A percentile compares a stretch with the other conserved stretches of the same genome.
phyloP scores from a whole-genome alignment of 495 filamentous ascomycete genomes.

The Aspergillus coremiiformis region DNA sequence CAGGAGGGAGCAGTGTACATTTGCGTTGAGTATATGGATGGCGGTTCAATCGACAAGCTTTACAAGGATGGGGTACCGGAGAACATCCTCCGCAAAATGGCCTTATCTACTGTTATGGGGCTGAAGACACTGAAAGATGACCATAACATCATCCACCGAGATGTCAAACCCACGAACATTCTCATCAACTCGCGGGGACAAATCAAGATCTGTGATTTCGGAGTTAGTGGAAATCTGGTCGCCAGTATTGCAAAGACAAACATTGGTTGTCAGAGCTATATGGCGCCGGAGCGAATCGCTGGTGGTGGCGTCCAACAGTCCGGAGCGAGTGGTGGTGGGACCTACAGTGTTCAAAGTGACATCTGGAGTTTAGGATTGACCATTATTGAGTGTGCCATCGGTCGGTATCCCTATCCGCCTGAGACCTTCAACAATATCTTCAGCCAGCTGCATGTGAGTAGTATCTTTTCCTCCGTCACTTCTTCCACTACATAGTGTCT shows the following conservation, averaged over 20 bases:
- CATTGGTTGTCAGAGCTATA: conserved; percentile 98
- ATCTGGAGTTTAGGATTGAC: conserved; percentile 95
- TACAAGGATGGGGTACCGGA: conserved; percentile 94
- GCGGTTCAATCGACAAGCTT: conserved; percentile 94
- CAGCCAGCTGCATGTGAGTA: conserved; percentile 89
- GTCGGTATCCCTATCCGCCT: conserved; percentile 91
- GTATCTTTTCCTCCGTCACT: conserved; percentile 3
- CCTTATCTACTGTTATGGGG: conserved; percentile 83
- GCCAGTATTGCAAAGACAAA: conserved; percentile 98
- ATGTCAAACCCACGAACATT: conserved; percentile 98
- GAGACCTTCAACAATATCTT: conserved; percentile 99
- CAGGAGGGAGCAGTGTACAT: conserved; percentile 99
- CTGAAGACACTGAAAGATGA: conserved; percentile 93
- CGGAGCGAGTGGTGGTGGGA: conserved; percentile 64
- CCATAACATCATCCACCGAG: conserved; percentile 98
- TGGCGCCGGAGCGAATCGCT: conserved; percentile 94
- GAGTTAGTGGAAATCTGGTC: conserved; percentile 92
- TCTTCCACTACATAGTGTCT: not conserved
- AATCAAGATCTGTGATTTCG: conserved; percentile 98
- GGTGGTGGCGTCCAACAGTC: conserved; percentile 75
- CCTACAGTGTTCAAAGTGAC: conserved; percentile 96
- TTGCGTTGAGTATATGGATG: conserved; percentile 99
- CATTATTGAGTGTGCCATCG: conserved; percentile 94
- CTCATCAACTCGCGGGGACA: conserved; percentile 83
- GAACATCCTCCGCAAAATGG: conserved; percentile 79